These are phyloP conservation scores for Euphorbia pulcherrima DNA, from an alignment of 345 rosid genomes.

Conservation along the genomic window DNA sequence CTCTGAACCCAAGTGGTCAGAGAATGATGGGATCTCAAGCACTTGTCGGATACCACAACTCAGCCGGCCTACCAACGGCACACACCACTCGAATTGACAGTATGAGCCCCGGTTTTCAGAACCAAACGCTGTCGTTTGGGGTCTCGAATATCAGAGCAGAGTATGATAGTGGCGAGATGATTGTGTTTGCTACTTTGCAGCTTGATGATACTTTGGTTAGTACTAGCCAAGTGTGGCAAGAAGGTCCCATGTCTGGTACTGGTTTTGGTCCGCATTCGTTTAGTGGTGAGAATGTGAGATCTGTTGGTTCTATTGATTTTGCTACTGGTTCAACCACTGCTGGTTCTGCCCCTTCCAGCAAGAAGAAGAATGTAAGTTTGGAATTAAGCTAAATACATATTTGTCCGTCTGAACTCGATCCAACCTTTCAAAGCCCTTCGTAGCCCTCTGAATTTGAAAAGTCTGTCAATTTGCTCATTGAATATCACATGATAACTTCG, in stretches of 20 bases:
- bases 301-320: constrained; percentile 25
- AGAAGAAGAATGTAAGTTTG: constrained; percentile 65
- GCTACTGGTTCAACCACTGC: constrained; percentile 16
- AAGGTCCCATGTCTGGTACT: constrained; percentile 18
- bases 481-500: too few species aligned
- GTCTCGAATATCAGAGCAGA: constrained; percentile 26
- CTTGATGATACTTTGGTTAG: constrained; percentile 9
- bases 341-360: constrained; percentile 31
- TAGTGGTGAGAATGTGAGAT: constrained; percentile 5
- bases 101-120: constrained; percentile 13
- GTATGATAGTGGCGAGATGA: constrained; percentile 20
- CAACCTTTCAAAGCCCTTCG: background rate
- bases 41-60: constrained; percentile 20
- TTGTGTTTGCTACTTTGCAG: constrained; percentile 19
- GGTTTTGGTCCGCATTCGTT: constrained; percentile 12
- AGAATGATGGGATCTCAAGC: constrained; percentile 33
- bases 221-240: constrained; percentile 31
- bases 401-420: background rate
- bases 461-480: background rate
- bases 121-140: constrained; percentile 19
- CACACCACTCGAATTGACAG: constrained; percentile 21
- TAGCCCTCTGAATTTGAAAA: background rate
- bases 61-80: constrained; percentile 13
- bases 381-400: too few species aligned
- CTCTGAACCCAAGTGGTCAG: constrained; percentile 19